Evolutionary conservation across 2,329 filamentous ascomycete genomes (phyloP), one percentile per base, ranked within the genome.

Genomic region (Aureobasidium musti): DNA sequence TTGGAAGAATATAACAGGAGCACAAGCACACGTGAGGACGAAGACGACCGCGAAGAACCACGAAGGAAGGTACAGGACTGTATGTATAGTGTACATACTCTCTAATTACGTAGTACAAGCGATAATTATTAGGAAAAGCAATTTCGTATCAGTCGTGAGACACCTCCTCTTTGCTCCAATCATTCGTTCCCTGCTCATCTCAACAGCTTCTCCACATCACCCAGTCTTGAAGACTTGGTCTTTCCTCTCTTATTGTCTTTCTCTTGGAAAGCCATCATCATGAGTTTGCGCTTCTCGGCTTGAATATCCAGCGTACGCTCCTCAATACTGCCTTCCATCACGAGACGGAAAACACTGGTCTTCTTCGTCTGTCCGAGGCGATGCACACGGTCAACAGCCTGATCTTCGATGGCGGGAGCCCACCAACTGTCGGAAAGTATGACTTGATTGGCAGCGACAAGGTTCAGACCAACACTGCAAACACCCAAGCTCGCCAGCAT

Each of bases 331-430:
- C 83, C 85, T 71, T 96, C 90, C 79, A 96, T 89, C 1, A 97
- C 86, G 11, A 97, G 81, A 54, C 92, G 83, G 82, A 91, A 95
- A 1, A 96, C 88, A 1, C 87, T 92, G 0, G 89, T 92, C 68
- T 88, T 84, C 43, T 90, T 85, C 69, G 84, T 93, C 79, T 97
- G 93, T 0, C 92, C 92, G 0, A 97, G 82, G 0, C 92, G 85
- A 74, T 97, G 91, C 7, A 97, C 92, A 5, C 92, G 89, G 74
- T 97, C 92, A 2, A 96, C 84, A 3, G 93, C 93, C 75, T 97
- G 92, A 71, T 96, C 92, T 77, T 97, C 92, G 65, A 97, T 95
- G 0, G 92, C 92, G 0, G 92, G 92, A 1, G 92, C 92, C 90
- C 92, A 97, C 92, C 91, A 97, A 67, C 86, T 90, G 76, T 97